A percentile compares a stretch with the other conserved stretches of the same genome.
phyloP scores from a whole-genome alignment of 2,329 filamentous ascomycete species.

The Colletotrichum agaves region DNA sequence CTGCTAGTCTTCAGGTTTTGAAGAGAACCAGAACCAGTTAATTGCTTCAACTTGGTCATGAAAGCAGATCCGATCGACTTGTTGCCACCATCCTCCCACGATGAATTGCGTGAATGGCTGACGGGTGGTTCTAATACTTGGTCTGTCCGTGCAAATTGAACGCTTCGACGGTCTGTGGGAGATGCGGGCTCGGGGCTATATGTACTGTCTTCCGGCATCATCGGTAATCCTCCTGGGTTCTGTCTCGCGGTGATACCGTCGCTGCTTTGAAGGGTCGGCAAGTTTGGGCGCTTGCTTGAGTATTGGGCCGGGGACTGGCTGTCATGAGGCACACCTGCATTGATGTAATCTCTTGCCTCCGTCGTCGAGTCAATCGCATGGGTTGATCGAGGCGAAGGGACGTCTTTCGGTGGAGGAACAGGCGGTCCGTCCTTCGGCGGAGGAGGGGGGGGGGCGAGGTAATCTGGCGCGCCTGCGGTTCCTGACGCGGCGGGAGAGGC shows the following conservation, averaged over 20 bases:
- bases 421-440: slow-evolving; percentile 33
- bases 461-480: slow-evolving; percentile 18
- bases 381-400: slow-evolving; percentile 30
- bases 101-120: slow-evolving; percentile 70
- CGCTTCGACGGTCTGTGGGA: slow-evolving; percentile 67
- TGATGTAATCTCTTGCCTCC: slow-evolving; percentile 51
- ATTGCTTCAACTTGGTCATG: slow-evolving; percentile 81
- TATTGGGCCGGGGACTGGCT: slow-evolving; percentile 42
- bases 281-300: slow-evolving; percentile 1
- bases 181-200: slow-evolving; percentile 45
- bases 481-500: slow-evolving; percentile 21
- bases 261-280: slow-evolving; percentile 37
- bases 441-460: slow-evolving; percentile 24
- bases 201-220: slow-evolving; percentile 38
- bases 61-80: slow-evolving; percentile 73
- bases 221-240: slow-evolving; percentile 20
- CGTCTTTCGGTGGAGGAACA: slow-evolving; percentile 29
- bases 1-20: slow-evolving; percentile 57
- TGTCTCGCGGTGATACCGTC: slow-evolving; percentile 10
- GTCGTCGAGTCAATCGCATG: slow-evolving; percentile 39
- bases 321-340: slow-evolving; percentile 48
- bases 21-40: slow-evolving; percentile 66
- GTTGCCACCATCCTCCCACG: slow-evolving; percentile 71
- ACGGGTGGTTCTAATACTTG: slow-evolving; percentile 58
- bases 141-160: slow-evolving; percentile 77